phyloP scores from a whole-genome alignment of 2,329 filamentous ascomycete species.

The Penicillium sclerotiorum region DNA sequence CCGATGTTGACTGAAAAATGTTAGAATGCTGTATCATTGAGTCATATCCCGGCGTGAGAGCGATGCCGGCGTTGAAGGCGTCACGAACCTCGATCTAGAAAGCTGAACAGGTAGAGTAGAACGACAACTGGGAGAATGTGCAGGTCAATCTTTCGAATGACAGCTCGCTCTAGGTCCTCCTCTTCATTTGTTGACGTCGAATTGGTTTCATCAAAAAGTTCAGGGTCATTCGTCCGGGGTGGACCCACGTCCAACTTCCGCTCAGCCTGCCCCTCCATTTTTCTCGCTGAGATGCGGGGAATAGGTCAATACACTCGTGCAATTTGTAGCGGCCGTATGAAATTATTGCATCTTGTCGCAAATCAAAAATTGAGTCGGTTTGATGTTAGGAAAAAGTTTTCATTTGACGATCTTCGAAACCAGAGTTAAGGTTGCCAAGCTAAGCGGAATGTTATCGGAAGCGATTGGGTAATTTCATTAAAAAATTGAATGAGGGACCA shows the following conservation, averaged over 20 bases:
- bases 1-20: slow-evolving; percentile 65
- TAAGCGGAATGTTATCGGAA: not conserved
- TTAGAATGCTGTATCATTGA: slow-evolving; percentile 8
- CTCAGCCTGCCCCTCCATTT: slow-evolving; percentile 17
- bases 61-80: not conserved
- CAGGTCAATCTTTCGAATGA: slow-evolving; percentile 45
- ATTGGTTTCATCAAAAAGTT: slow-evolving; percentile 16
- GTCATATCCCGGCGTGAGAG: not conserved
- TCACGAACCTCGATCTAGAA: slow-evolving; percentile 62
- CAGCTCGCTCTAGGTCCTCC: slow-evolving; percentile 28
- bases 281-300: not conserved
- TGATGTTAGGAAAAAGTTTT: not conserved
- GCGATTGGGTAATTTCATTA: slow-evolving; percentile 1
- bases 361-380: not conserved
- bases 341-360: not conserved
- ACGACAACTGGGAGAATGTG: slow-evolving; percentile 47
- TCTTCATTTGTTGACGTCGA: slow-evolving; percentile 28
- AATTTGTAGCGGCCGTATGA: no score
- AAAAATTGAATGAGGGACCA: not conserved
- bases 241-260: slow-evolving; percentile 18
- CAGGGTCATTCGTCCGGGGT: slow-evolving; percentile 8
- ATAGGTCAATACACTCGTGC: no score
- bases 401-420: not conserved
- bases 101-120: slow-evolving; percentile 69
- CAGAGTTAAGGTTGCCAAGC: slow-evolving; percentile 20